phyloP scores from a whole-genome alignment of 169 alveolate genomes.

The Cryptosporidium ubiquitum region DNA sequence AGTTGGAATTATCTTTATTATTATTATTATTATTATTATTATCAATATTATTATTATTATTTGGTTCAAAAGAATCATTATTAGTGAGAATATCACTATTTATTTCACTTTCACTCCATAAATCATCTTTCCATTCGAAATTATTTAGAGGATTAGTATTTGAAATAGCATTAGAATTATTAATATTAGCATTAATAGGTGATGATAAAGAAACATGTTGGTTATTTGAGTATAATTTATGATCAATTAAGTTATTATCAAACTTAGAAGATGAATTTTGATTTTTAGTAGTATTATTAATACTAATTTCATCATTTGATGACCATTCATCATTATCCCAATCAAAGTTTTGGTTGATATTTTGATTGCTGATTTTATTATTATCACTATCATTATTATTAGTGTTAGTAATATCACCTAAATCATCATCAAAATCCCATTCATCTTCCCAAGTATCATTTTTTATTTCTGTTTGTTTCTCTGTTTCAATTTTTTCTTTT shows the following conservation, averaged over 20 bases:
- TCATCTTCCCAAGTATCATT: conserved; percentile 5
- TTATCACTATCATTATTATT: background rate
- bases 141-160: background rate
- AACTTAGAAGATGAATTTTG: background rate
- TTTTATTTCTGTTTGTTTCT: background rate
- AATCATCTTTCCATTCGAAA: conserved; percentile 10
- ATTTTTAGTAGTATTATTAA: background rate
- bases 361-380: background rate
- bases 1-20: background rate
- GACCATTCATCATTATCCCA: conserved; percentile 44
- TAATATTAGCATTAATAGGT: background rate
- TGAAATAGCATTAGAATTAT: background rate
- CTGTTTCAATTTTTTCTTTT: background rate
- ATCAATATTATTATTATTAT: background rate
- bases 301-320: conserved; percentile 9
- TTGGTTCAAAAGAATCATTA: background rate
- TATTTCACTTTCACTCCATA: conserved; percentile 4
- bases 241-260: background rate
- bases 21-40: background rate
- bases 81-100: background rate
- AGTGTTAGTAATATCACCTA: background rate
- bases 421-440: background rate
- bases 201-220: background rate
- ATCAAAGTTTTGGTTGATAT: background rate
- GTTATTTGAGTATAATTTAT: background rate